Evolutionary conservation across 2,329 filamentous ascomycete species (phyloP).

Genomic region (Neoscytalidium dimidiatum): DNA sequence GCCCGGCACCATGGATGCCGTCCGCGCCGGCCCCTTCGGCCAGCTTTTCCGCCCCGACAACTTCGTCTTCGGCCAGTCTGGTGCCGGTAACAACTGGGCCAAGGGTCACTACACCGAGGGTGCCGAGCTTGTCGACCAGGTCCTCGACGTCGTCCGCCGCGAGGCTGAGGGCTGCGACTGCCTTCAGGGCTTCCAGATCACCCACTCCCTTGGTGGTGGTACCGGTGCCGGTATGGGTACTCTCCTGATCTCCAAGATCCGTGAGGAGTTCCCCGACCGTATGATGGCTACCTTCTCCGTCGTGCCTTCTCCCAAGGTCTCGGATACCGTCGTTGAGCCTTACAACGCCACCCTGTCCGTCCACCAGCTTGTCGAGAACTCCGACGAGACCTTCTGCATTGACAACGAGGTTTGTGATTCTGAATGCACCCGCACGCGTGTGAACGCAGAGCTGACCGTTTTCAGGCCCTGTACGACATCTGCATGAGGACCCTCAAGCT

Average conservation of each 20-base stretch:
- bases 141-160: constrained; percentile 96
- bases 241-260: constrained; percentile 99
- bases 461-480: constrained; percentile 91
- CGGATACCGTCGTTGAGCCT: constrained; percentile 98
- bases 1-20: constrained; percentile 99
- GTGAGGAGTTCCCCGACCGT: constrained; percentile 99
- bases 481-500: constrained; percentile 99
- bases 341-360: constrained; percentile 99
- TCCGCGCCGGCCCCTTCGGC: constrained; percentile 96
- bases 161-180: constrained; percentile 99
- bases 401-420: constrained; percentile 77
- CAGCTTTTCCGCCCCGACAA: constrained; percentile 99
- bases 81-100: constrained; percentile 99
- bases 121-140: constrained; percentile 97
- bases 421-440: background rate
- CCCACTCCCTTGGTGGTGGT: constrained; percentile 99
- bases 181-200: constrained; percentile 99
- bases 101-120: constrained; percentile 99
- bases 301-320: constrained; percentile 98
- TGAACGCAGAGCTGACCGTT: constrained; percentile 23
- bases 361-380: constrained; percentile 99
- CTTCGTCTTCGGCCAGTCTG: constrained; percentile 99
- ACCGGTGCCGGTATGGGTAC: constrained; percentile 99
- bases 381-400: constrained; percentile 99
- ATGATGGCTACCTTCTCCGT: constrained; percentile 99